Conservation (phyloP, 768 basidiomycete species). For the Termitomyces sp. region DNA sequence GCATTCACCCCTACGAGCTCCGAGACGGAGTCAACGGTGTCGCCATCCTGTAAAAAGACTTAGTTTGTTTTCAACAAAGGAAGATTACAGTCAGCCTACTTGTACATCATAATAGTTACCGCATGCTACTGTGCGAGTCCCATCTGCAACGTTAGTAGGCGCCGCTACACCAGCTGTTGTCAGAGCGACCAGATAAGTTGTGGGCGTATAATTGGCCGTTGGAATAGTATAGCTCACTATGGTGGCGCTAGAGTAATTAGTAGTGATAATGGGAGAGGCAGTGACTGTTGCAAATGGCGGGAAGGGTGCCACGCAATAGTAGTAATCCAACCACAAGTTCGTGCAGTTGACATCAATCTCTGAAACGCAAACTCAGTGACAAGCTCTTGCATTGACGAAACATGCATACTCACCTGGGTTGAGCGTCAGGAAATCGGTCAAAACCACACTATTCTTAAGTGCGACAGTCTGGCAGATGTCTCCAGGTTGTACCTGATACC, state of each 20-base stretch:
- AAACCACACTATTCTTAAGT: background rate
- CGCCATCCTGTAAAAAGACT: background rate
- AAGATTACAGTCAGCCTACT: background rate
- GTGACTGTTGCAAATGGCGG: background rate
- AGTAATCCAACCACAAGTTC: constrained; percentile 1
- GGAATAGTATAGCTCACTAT: constrained; percentile 1
- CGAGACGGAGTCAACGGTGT: background rate
- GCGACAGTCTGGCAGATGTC: constrained; percentile 2
- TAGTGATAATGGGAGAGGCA: background rate
- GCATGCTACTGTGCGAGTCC: background rate
- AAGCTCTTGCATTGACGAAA: background rate
- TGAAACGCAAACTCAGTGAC: background rate
- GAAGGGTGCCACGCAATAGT: constrained; percentile 1
- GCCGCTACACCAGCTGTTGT: background rate
- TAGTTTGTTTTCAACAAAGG: background rate
- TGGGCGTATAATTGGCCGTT: background rate
- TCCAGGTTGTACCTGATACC: background rate
- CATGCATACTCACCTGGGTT: background rate
- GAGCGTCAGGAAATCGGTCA: background rate
- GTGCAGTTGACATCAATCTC: constrained; percentile 2
- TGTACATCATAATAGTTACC: background rate
- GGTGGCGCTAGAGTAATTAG: background rate
- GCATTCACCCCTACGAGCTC: background rate
- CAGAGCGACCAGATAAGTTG: background rate
- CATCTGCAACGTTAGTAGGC: background rate